Evolutionary conservation across 768 basidiomycete genomes (phyloP), one percentile per base, ranked within the genome.

Genomic region (Psilocybe tampanensis): DNA sequence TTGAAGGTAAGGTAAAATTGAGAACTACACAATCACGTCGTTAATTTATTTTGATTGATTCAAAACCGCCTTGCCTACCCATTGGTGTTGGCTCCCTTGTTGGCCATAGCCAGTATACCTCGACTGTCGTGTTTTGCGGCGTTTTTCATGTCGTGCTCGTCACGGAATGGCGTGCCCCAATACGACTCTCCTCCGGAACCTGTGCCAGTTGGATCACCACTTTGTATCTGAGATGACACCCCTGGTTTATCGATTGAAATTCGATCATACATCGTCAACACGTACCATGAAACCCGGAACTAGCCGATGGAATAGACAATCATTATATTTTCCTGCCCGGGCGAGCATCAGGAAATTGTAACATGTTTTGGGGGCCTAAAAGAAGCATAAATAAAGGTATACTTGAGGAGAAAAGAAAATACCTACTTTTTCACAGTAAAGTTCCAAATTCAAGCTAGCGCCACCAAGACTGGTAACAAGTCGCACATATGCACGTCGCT

Each of bases 271-370:
- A 2, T 7, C 29, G 32, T 33, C 8, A 7, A 50, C 33, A n/a
- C 17, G 50, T 58, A 94, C 94, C 96, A 98, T 98, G 68, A 97
- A 97, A 0, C 90, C 94, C 4, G 95, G 95, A 12, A 98, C 92
- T 23, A 96, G 76, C 18, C 96, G 85, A 69, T 99, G 96, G 71
- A 98, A 99, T 21, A 94, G 72, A 56, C 87, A 88, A 62, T 93
- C 77, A 61, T 98, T 87, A 66, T 98, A 99, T 66, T 95, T 95
- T 8, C 95, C 94, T 21, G 86, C 80, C 59, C 86, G 84, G 0
- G 97, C 95, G 8, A 99, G 83, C 88, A 92, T 92, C 24, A 99
- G 74, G 72, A 98, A 99, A 70, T 99, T 99, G 72, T 99, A 99
- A 64, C 95, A 98, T 1, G 97, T 98, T 74, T 97, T 95, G 0